These are phyloP conservation scores for Mycotypha africana DNA, from an alignment of 371 early-diverging fungal genomes.

Conservation along the genomic window DNA sequence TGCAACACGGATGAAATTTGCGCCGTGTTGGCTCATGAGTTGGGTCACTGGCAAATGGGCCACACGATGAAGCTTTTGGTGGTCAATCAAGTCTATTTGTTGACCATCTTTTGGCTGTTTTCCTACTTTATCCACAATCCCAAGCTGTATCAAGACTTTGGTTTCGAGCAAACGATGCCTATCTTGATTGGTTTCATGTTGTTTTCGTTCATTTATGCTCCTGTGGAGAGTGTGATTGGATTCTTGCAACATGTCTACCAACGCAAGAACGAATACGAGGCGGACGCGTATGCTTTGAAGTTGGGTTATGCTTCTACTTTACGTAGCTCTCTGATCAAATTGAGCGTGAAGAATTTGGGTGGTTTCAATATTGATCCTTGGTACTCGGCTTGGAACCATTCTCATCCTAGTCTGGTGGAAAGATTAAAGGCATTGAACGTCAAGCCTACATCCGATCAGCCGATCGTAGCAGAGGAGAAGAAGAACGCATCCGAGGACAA, in stretches of 20 bases:
- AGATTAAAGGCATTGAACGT: conserved; percentile 71
- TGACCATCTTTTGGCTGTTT: conserved; percentile 84
- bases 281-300: conserved; percentile 90
- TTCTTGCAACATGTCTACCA: conserved; percentile 81
- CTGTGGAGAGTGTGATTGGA: conserved; percentile 71
- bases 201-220: conserved; percentile 77
- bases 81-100: conserved; percentile 71
- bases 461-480: conserved; percentile 24
- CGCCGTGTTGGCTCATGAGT: conserved; percentile 94
- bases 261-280: conserved; percentile 91
- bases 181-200: conserved; percentile 84
- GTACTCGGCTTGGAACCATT: conserved; percentile 92
- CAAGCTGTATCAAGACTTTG: conserved; percentile 80
- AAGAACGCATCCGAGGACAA: too few species aligned
- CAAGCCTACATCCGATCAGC: conserved; percentile 34
- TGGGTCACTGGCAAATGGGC: conserved; percentile 95
- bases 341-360: conserved; percentile 88
- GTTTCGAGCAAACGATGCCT: conserved; percentile 67
- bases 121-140: conserved; percentile 64
- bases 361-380: conserved; percentile 86
- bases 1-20: conserved; percentile 82
- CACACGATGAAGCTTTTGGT: conserved; percentile 79
- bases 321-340: conserved; percentile 80
- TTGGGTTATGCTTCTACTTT: conserved; percentile 82
- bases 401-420: conserved; percentile 94